Evolutionary conservation across 2,329 filamentous ascomycete genomes (phyloP).

Genomic region (Paracoccidioides brasiliensis): DNA sequence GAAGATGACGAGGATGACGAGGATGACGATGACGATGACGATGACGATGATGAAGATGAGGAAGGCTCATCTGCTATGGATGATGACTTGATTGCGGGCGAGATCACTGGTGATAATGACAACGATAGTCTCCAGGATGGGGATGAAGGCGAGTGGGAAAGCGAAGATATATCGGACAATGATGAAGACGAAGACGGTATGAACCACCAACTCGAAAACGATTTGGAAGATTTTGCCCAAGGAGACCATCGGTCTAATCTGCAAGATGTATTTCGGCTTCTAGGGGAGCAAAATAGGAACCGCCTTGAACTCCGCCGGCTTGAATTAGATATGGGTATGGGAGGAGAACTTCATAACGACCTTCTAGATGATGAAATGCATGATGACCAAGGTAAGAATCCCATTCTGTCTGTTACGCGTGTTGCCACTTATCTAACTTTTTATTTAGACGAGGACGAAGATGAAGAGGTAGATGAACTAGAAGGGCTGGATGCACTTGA

Average conservation of each 20-base stretch:
- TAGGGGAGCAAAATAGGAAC: constrained; percentile 24
- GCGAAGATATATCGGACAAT: constrained; percentile 35
- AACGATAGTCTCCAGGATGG: constrained; percentile 36
- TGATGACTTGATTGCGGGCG: constrained; percentile 38
- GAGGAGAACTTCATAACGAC: constrained; percentile 36
- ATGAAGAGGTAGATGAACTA: constrained; percentile 34
- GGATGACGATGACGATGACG: constrained; percentile 44
- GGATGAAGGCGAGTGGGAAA: constrained; percentile 39
- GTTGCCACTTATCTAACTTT: constrained; percentile 19
- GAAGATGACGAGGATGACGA: constrained; percentile 44
- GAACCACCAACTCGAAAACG: constrained; percentile 29
- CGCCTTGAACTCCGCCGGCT: constrained; percentile 30
- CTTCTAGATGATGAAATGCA: constrained; percentile 40
- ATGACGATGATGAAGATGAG: constrained; percentile 39
- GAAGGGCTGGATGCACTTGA: constrained; percentile 18
- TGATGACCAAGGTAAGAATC: constrained; percentile 41
- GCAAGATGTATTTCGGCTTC: constrained; percentile 34
- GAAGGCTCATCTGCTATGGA: constrained; percentile 50
- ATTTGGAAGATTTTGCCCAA: constrained; percentile 29
- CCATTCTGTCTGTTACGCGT: not conserved
- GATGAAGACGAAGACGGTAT: constrained; percentile 31
- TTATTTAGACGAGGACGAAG: constrained; percentile 48
- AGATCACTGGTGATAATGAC: constrained; percentile 44
- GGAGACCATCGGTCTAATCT: constrained; percentile 30
- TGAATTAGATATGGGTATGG: constrained; percentile 33